Evolutionary conservation across 768 basidiomycete genomes (phyloP).

Genomic region (Crepidotus variabilis): DNA sequence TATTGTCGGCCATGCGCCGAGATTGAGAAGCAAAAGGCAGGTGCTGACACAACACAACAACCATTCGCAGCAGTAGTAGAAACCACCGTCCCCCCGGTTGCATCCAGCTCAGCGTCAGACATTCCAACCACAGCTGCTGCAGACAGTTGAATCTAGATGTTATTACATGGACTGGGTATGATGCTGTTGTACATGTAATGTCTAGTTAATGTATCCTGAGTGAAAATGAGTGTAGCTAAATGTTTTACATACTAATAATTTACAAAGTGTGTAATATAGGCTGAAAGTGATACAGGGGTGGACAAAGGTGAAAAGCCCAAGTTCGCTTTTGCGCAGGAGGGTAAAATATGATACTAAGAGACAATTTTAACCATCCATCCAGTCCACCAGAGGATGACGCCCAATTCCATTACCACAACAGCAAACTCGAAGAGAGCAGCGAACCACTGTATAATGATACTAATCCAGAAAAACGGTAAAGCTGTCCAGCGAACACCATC

Average conservation of each 20-base stretch:
- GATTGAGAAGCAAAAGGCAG: constrained; percentile 3
- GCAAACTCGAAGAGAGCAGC: constrained; percentile 57
- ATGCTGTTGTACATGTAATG: too few species aligned
- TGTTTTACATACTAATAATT: constrained; percentile 4
- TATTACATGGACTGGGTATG: too few species aligned
- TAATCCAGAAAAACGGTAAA: constrained; percentile 62
- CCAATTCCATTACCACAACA: constrained; percentile 55
- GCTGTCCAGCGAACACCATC: constrained; percentile 60
- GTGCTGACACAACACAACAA: background rate
- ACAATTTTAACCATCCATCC: constrained; percentile 63
- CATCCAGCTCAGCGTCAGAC: too few species aligned
- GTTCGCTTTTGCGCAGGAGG: background rate
- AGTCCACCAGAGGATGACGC: constrained; percentile 68
- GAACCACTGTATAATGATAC: constrained; percentile 63
- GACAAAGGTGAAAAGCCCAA: background rate
- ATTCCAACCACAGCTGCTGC: too few species aligned
- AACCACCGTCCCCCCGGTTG: background rate
- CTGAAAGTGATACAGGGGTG: too few species aligned
- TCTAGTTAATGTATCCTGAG: background rate
- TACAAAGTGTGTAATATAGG: background rate
- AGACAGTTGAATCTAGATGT: background rate
- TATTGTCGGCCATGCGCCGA: constrained; percentile 70
- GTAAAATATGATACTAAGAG: constrained; percentile 19
- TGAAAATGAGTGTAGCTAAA: background rate
- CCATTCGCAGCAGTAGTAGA: background rate